These are phyloP conservation scores for Collybiopsis luxurians DNA, from an alignment of 768 basidiomycete species.

Conservation along the genomic window DNA sequence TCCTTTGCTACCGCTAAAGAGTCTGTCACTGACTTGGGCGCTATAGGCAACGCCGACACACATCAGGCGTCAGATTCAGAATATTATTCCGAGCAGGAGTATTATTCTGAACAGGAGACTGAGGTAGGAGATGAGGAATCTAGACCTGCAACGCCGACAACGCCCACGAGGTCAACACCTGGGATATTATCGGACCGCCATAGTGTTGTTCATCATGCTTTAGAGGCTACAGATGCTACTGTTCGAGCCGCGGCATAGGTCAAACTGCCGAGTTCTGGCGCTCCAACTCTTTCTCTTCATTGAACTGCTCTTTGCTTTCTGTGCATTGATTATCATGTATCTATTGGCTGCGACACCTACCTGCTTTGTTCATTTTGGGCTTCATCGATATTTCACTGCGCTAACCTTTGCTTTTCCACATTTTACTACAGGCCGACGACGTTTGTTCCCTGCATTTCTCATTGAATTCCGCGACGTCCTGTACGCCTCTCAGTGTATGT, in stretches of 20 bases:
- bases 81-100: slow-evolving; percentile 3
- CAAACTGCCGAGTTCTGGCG: too few species aligned
- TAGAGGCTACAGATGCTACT: slow-evolving; percentile 4
- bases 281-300: too few species aligned
- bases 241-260: not conserved
- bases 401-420: too few species aligned
- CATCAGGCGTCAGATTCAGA: slow-evolving; percentile 1
- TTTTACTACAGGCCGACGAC: too few species aligned
- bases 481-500: too few species aligned
- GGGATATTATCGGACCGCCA: not conserved
- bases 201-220: not conserved
- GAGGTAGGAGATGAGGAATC: not conserved
- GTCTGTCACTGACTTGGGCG: not conserved
- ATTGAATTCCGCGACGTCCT: too few species aligned
- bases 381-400: not conserved
- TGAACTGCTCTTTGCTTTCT: too few species aligned
- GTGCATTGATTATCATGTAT: too few species aligned
- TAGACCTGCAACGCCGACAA: slow-evolving; percentile 1
- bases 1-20: slow-evolving; percentile 7
- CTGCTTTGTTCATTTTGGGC: not conserved
- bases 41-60: not conserved
- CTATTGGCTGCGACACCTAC: too few species aligned
- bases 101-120: slow-evolving; percentile 1
- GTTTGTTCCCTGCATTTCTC: too few species aligned
- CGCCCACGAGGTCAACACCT: not conserved